Evolutionary conservation across 2,329 filamentous ascomycete genomes (phyloP).

Genomic region (Pseudogymnoascus sp.): DNA sequence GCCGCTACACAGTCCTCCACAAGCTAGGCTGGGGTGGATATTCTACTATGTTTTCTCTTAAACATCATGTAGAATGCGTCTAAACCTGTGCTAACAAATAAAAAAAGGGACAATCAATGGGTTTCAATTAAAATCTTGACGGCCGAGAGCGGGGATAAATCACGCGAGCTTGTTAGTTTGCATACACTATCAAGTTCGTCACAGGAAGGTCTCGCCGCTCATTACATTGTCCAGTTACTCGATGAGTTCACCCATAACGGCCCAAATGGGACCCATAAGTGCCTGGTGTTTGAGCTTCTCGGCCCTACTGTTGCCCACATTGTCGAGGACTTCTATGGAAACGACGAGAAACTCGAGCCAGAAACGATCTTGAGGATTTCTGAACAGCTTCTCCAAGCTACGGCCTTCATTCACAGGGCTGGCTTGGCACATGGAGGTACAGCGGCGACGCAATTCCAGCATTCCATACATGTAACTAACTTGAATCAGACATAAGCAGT

Average conservation of each 20-base stretch:
- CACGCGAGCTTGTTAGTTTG: background rate
- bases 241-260: conserved; percentile 30
- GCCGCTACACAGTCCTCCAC: conserved; percentile 39
- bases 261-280: conserved; percentile 32
- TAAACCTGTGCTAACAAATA: background rate
- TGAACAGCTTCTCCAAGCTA: conserved; percentile 26
- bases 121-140: conserved; percentile 15
- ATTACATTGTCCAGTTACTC: conserved; percentile 28
- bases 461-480: background rate
- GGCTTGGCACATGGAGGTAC: conserved; percentile 30
- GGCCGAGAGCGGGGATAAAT: background rate
- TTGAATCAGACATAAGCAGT: conserved; percentile 26
- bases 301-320: conserved; percentile 28
- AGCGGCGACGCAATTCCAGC: conserved; percentile 15
- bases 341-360: conserved; percentile 21
- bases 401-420: conserved; percentile 27
- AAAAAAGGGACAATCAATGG: conserved; percentile 2
- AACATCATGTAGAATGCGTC: background rate
- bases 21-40: conserved; percentile 41
- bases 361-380: conserved; percentile 28
- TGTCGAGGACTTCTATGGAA: conserved; percentile 21
- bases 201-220: conserved; percentile 18
- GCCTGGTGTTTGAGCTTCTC: conserved; percentile 33
- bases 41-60: conserved; percentile 21
- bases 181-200: background rate